Percentiles rank a stretch among this genome's conserved stretches.
These are phyloP conservation scores for Apophysomyces elegans DNA, from an alignment of 371 early-diverging fungal genomes.

Conservation along the genomic window DNA sequence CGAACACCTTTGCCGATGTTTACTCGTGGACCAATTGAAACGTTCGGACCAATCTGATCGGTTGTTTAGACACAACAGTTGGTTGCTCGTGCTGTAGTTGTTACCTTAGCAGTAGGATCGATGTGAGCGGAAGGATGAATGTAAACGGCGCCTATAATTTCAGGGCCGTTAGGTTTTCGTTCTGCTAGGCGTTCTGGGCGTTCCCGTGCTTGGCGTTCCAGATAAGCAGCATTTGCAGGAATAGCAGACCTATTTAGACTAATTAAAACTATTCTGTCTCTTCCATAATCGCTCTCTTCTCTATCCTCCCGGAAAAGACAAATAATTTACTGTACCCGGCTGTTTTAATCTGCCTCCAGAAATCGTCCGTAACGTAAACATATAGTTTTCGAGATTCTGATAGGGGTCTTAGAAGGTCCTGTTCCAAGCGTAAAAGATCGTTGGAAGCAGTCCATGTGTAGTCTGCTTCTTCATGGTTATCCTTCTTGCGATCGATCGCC, in stretches of 20 bases:
- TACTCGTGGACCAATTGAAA: constrained; percentile 93
- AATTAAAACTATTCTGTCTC: not conserved
- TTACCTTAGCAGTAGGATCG: constrained; percentile 90
- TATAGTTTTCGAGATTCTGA: constrained; percentile 83
- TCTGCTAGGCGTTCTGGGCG: constrained; percentile 70
- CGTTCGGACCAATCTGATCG: constrained; percentile 90
- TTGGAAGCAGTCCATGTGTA: constrained; percentile 57
- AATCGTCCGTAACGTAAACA: constrained; percentile 77
- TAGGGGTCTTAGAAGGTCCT: constrained; percentile 87
- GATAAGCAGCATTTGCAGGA: constrained; percentile 88
- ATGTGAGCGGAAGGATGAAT: constrained; percentile 94
- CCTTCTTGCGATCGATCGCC: constrained; percentile 62
- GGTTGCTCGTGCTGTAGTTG: not conserved
- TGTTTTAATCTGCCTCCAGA: constrained; percentile 96
- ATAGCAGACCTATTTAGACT: constrained; percentile 76
- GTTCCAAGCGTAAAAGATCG: constrained; percentile 87
- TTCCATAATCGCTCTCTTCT: not conserved
- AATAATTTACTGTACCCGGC: constrained; percentile 65
- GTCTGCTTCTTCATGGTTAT: constrained; percentile 60
- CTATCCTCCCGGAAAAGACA: not conserved
- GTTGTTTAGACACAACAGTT: not conserved
- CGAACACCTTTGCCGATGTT: constrained; percentile 95
- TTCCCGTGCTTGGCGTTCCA: constrained; percentile 74
- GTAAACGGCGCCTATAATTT: constrained; percentile 88
- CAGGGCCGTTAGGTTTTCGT: constrained; percentile 63